Percentiles rank a stretch among this genome's conserved stretches.
Evolutionary conservation across 2,329 filamentous ascomycete species (phyloP).

Genomic region (Allantophomopsis cytisporea): DNA sequence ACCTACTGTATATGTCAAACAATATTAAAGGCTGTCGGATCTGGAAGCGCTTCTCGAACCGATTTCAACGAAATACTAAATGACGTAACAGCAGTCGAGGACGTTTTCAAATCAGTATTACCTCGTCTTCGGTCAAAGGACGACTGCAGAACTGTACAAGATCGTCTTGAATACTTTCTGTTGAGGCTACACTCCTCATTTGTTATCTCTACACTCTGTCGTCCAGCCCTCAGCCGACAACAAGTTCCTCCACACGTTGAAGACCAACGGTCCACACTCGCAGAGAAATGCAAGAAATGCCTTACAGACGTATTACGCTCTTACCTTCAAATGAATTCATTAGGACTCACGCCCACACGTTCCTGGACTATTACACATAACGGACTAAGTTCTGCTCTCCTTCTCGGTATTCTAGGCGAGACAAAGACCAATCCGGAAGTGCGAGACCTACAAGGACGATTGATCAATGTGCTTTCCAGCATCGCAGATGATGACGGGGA

Average conservation of each 20-base stretch:
- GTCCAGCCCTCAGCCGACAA: constrained; percentile 41
- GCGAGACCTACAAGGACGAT: constrained; percentile 46
- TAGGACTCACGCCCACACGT: constrained; percentile 51
- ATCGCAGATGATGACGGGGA: constrained; percentile 45
- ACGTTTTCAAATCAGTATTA: constrained; percentile 30
- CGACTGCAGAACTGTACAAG: constrained; percentile 47
- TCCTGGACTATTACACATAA: constrained; percentile 59
- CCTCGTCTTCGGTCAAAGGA: constrained; percentile 42
- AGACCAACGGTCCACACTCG: constrained; percentile 38
- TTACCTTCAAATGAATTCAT: constrained; percentile 56
- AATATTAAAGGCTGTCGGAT: constrained; percentile 29
- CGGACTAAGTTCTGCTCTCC: constrained; percentile 48
- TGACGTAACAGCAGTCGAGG: constrained; percentile 34
- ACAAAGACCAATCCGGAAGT: constrained; percentile 51
- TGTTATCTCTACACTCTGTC: constrained; percentile 50
- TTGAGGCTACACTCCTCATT: constrained; percentile 53
- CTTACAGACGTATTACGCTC: constrained; percentile 52
- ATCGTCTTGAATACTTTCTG: constrained; percentile 49
- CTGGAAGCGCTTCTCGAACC: constrained; percentile 13
- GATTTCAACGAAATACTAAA: constrained; percentile 34
- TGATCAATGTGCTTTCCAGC: constrained; percentile 49
- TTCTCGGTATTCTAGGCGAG: constrained; percentile 49
- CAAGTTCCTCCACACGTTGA: constrained; percentile 31
- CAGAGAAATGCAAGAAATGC: constrained; percentile 45
- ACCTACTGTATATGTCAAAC: constrained; percentile 53